Percentiles rank a stretch among this genome's conserved stretches.
Evolutionary conservation across 805 yeast genomes (phyloP).

Genomic region (Yarrowia divulgata): DNA sequence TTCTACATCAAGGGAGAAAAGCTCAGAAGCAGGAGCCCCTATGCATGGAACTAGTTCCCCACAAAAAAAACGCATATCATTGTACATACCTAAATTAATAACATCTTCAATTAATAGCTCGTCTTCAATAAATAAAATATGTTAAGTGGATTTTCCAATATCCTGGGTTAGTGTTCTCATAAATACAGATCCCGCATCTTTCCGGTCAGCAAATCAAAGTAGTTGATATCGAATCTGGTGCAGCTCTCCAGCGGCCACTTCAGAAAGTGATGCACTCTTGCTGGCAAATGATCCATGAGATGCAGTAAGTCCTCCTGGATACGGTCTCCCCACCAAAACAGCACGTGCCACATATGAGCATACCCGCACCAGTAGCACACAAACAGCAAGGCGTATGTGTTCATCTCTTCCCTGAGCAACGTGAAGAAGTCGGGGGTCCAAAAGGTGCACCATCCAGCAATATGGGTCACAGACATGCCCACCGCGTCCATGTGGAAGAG

Average conservation of each 20-base stretch:
- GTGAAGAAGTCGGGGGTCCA: conserved; percentile 12
- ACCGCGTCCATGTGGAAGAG: conserved; percentile 23
- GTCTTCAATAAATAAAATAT: not conserved
- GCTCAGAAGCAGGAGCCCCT: conserved; percentile 45
- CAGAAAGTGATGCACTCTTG: conserved; percentile 5
- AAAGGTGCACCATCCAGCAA: conserved; percentile 8
- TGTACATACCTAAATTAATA: not conserved
- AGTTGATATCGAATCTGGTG: conserved; percentile 8
- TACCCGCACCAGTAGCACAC: conserved; percentile 24
- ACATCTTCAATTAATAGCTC: not conserved
- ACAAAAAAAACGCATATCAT: not conserved
- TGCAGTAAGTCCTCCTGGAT: conserved; percentile 11
- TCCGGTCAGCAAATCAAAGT: conserved; percentile 8
- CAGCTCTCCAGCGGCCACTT: conserved; percentile 14
- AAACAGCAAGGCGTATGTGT: conserved; percentile 21
- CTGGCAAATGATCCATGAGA: conserved; percentile 3
- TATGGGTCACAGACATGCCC: conserved; percentile 1
- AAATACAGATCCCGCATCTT: conserved; percentile 23
- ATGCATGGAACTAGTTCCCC: conserved; percentile 31
- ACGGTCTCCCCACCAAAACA: conserved; percentile 28
- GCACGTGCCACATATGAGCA: conserved; percentile 26
- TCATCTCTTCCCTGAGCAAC: not conserved
- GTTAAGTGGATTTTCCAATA: not conserved
- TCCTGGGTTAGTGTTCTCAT: not conserved
- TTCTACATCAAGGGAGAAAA: conserved; percentile 55